Base-by-base conservation (phyloP, 306 rosid species). In the Trifolium repens region DNA sequence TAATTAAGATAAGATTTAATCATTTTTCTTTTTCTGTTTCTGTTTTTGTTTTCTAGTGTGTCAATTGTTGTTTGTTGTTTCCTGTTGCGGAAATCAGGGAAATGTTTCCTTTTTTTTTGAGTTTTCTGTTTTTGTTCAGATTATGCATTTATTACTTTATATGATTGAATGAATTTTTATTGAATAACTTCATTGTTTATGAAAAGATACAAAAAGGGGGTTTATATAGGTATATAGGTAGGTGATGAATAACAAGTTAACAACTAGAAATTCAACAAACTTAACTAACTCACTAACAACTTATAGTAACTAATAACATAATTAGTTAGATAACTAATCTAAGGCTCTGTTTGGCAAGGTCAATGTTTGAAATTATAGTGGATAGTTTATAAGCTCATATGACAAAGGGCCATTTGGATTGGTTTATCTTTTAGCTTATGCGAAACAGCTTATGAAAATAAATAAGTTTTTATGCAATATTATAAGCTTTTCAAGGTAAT, bases 31-130 rank as follows among this genome's bases (percentile, higher is more conserved):
- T 22, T 9, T 47, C 14, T 14, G 16, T 46, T 22, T 22, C 24
- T 22, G 24, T 49, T 62, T 69, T 53, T 62, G 73, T 63, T 62
- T 74, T 24, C 27, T 35, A 34, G 79, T 58, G 30, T 27, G 4
- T 74, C 30, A 69, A 37, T 26, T 10, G 26, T 55, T 55, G 35
- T 75, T 26, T 10, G 26, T 55, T 55, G 35, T 75, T 69, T 74
- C 66, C 67, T 24, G 42, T 50, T 50, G 8, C 30, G 47, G 72
- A 30, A 80, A 35, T 43, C 14, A 59, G 34, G 30, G 39, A 80
- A 35, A 57, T 42, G 12, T 37, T 42, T 22, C 26, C n/a, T 3
- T 22, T 22, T 22, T 0, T 22, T 22, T 22, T 22, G 24, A 4
- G 19, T 61, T 61, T 69, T 26, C 26, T 43, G 8, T 5, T 42